Evolutionary conservation across 192 early-diverging fungal species (phyloP).

Genomic region (Rhizophlyctis rosea): DNA sequence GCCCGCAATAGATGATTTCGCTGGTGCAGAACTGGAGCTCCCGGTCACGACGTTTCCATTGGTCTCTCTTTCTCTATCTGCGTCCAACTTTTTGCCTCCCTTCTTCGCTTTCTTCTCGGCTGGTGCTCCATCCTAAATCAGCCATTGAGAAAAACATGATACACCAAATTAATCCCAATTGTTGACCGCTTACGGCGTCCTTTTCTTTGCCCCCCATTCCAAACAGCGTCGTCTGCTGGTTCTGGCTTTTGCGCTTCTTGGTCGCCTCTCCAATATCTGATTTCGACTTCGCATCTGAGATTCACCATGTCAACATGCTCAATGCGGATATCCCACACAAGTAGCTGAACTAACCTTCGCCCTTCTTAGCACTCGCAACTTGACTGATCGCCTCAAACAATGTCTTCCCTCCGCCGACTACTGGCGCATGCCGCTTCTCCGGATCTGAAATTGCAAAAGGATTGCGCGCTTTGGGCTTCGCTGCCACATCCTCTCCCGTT

Average conservation of each 20-base stretch:
- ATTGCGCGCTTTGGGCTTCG: not conserved
- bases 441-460: conserved; percentile 4
- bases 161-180: not conserved
- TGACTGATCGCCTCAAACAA: conserved; percentile 12
- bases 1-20: not conserved
- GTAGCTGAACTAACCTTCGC: not conserved
- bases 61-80: not conserved
- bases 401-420: not conserved
- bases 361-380: not conserved
- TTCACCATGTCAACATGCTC: not conserved
- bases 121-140: not conserved
- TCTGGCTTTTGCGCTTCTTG: conserved; percentile 17
- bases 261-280: conserved; percentile 1
- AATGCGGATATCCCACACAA: not conserved
- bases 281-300: conserved; percentile 3
- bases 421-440: not conserved
- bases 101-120: not conserved
- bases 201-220: not conserved
- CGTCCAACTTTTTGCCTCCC: not conserved
- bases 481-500: not conserved
- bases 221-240: conserved; percentile 19
- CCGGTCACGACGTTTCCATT: not conserved
- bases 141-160: not conserved
- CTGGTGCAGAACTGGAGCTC: not conserved
- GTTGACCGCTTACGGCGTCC: not conserved